phyloP scores from a whole-genome alignment of 495 filamentous ascomycete species.

The Penicillium subrubescens region DNA sequence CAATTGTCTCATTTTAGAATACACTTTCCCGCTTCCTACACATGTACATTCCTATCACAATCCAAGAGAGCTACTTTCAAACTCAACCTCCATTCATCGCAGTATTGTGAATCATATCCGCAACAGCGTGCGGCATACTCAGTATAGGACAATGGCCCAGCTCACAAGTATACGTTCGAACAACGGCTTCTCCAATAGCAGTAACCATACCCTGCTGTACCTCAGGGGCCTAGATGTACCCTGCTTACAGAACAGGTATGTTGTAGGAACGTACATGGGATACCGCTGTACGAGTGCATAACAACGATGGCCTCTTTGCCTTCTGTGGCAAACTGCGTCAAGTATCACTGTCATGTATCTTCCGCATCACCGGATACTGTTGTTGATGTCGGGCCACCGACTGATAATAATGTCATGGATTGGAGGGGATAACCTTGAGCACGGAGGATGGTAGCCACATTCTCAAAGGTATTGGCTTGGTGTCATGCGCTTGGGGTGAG shows the following conservation, averaged over 20 bases:
- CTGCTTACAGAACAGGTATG: constrained; percentile 8
- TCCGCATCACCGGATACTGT: constrained; percentile 18
- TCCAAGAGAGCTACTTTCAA: background rate
- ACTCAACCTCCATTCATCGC: background rate
- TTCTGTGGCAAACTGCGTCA: constrained; percentile 10
- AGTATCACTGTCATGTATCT: constrained; percentile 24
- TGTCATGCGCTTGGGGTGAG: constrained; percentile 45
- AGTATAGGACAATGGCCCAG: constrained; percentile 6
- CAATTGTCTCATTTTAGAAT: constrained; percentile 9
- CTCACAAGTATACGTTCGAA: background rate
- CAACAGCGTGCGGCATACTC: constrained; percentile 5
- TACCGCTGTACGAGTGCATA: constrained; percentile 40
- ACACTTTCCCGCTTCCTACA: background rate
- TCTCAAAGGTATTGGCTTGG: constrained; percentile 29
- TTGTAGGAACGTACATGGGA: constrained; percentile 22
- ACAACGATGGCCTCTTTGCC: constrained; percentile 39
- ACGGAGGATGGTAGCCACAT: constrained; percentile 19
- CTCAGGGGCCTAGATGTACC: background rate
- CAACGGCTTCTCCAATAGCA: background rate
- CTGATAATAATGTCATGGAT: constrained; percentile 14
- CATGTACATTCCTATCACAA: background rate
- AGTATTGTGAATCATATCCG: constrained; percentile 5
- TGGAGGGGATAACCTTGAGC: constrained; percentile 23
- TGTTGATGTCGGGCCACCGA: constrained; percentile 11
- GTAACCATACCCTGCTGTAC: constrained; percentile 6